Base-by-base conservation (phyloP, 768 basidiomycete species). In the Serendipita sp. region DNA sequence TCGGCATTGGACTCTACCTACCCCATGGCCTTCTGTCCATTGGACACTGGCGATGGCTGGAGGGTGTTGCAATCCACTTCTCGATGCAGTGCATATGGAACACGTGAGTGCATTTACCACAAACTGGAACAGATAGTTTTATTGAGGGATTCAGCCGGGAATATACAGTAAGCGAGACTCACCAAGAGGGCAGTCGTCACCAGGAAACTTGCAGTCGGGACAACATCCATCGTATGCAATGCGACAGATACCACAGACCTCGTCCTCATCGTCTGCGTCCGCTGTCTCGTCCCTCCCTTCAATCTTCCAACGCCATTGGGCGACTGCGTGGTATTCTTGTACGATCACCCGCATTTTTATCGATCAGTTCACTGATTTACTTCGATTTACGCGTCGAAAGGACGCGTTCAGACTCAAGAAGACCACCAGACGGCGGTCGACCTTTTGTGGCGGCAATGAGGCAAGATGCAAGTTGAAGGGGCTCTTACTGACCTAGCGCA, bases 11-110 rank as follows among this genome's bases (percentile, higher is more conserved):
- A 34, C n/a, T 42, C 7, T 45, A 11, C 86, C 64, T 66, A 94
- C 93, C 85, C 95, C 95, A 99, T 2, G 85, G 77, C 68, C 91
- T 76, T 31, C 96, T 79, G 70, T 98, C 95, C 91, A 99, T 94
- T n/a, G 96, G 96, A 77, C 96, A 99, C 67, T 94, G 91, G 67
- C 88, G 85, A 72, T 97, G 97, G 38, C 89, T 93, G 14, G 88
- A 83, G 3, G 82, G 75, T 0, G 93, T 94, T 2, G 85, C 85
- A 64, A 97, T 82, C 96, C 96, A 99, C 72, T 97, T 96, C 66
- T 95, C 78, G 13, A 99, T 75, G 74, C 95, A 98, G 72, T 99
- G 95, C 90, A 97, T 93, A 71, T 99, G 96, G 70, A 98, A 99
- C 63, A 96, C 84, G 71, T 98, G 96, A 3, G 84, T 90, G 70